Evolutionary conservation across 2,329 filamentous ascomycete genomes (phyloP), one percentile per base, ranked within the genome.

Genomic region (Penicillium sp.): DNA sequence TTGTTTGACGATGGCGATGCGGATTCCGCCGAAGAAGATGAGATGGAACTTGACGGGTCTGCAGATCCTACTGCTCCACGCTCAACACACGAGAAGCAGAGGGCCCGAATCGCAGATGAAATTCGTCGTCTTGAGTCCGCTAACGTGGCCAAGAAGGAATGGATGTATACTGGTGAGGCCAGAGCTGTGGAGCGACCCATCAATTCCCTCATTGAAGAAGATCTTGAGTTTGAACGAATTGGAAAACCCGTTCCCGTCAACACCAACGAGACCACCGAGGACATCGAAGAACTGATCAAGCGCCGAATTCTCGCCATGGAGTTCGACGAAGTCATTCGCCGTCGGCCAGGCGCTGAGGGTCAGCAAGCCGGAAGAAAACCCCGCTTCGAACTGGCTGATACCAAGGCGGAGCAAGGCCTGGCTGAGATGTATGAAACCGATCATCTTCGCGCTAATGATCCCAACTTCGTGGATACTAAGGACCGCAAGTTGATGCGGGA

Each of bases 371-470:
- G 84, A 4, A 84, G 88, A 30, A 85, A 90, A 59, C 90, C 90
- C 3, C 84, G 88, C 35, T 81, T 93, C 57, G 88, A 93, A 60
- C 80, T 97, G 11, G 89, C 95, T 66, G 92, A 97, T 73, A 88
- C 82, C 64, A 97, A 96, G 75, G 84, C 87, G n/a, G 85, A 88
- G 69, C 88, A 96, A 74, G 87, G 90, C 60, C 84, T 99, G 12
- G 93, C 91, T 0, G 92, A 97, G 67, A 82, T 96, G 48, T 99
- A 97, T 77, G 94, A 97, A 75, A 88, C 94, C 69, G 92, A 97
- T 64, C 90, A 96, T 73, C 79, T 93, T 59, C 88, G 89, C 69
- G 82, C 84, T 50, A 83, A 84, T 2, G 89, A 97, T 72, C 88
- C 91, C 3, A 87, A 84, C 35, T 96, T 91, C 69, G 83, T 94